Evolutionary conservation across 768 basidiomycete species (phyloP).

Genomic region (Leccinum barrowsii): DNA sequence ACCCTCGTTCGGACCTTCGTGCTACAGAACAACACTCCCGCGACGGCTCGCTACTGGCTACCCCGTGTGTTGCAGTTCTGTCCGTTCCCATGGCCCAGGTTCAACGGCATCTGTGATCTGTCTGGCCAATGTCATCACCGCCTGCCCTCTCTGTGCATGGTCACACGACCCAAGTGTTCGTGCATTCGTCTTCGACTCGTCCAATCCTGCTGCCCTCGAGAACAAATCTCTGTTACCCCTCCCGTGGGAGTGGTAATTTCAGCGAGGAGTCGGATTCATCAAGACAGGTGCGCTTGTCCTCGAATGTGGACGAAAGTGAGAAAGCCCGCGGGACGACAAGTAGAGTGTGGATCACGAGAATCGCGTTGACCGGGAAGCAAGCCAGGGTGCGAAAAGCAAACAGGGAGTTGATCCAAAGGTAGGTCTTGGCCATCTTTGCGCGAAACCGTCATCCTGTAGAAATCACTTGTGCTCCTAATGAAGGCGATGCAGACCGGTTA

Average conservation of each 20-base stretch:
- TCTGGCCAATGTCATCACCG: constrained; percentile 9
- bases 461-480: constrained; percentile 1
- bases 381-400: constrained; percentile 26
- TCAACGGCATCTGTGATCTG: constrained; percentile 16
- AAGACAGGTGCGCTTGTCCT: constrained; percentile 8
- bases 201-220: constrained; percentile 42
- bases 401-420: constrained; percentile 11
- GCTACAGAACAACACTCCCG: constrained; percentile 1
- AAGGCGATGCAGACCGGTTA: constrained; percentile 17
- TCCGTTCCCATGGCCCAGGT: constrained; percentile 31
- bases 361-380: constrained; percentile 15
- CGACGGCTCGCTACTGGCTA: constrained; percentile 32
- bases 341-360: not conserved
- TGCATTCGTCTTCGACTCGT: constrained; percentile 22
- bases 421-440: constrained; percentile 33
- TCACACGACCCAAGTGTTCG: constrained; percentile 7
- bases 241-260: constrained; percentile 44
- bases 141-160: constrained; percentile 22
- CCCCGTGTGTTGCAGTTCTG: constrained; percentile 29
- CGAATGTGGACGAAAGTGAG: constrained; percentile 17
- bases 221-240: constrained; percentile 54
- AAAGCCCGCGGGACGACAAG: constrained; percentile 3
- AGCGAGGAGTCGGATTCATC: constrained; percentile 20
- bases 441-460: not conserved
- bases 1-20: constrained; percentile 9